These are phyloP conservation scores for Floccularia luteovirens DNA, from an alignment of 768 basidiomycete genomes.

Conservation along the genomic window DNA sequence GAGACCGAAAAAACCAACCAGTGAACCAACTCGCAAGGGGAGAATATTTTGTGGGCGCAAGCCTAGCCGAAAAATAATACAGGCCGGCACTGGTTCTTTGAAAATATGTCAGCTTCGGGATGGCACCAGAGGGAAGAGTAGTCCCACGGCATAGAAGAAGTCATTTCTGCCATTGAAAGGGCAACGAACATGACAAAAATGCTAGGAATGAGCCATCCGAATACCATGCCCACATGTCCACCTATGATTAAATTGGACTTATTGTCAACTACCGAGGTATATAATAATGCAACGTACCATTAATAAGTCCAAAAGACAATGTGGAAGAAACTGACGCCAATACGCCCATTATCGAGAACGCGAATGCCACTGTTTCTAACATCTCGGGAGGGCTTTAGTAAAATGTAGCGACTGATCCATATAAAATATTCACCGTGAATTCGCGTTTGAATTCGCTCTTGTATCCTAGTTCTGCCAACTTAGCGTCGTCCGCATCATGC, in stretches of 20 bases:
- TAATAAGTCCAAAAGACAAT: conserved; percentile 52
- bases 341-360: conserved; percentile 69
- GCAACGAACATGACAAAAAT: conserved; percentile 64
- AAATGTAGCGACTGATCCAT: background rate
- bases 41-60: conserved; percentile 55
- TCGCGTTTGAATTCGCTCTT: conserved; percentile 68
- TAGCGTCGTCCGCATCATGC: conserved; percentile 34
- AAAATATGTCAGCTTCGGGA: background rate
- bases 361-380: conserved; percentile 57
- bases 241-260: conserved; percentile 24
- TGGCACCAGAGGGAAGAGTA: background rate
- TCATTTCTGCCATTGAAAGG: conserved; percentile 65
- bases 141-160: conserved; percentile 71
- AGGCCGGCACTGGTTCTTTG: conserved; percentile 63
- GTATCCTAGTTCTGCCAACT: conserved; percentile 63
- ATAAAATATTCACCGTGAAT: conserved; percentile 42
- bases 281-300: conserved; percentile 30
- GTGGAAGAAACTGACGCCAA: conserved; percentile 64
- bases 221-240: conserved; percentile 73
- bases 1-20: conserved; percentile 13
- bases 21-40: conserved; percentile 62
- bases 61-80: conserved; percentile 72
- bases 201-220: conserved; percentile 69
- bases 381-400: conserved; percentile 22
- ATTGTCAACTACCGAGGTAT: background rate